These are phyloP conservation scores for Tricholoma terreum DNA, from an alignment of 768 basidiomycete species.

Conservation along the genomic window DNA sequence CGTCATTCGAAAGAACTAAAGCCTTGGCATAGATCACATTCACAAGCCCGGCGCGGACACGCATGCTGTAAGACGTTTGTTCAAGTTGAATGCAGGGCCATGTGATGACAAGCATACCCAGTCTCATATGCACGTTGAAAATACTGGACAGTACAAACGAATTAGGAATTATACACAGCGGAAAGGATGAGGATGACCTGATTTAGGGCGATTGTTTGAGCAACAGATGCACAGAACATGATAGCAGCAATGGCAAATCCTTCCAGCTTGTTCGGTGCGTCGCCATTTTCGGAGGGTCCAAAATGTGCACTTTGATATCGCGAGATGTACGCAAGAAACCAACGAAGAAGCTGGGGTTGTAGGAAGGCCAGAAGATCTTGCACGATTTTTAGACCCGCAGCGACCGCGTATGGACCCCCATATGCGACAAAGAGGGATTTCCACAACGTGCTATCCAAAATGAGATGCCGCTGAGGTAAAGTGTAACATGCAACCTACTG, in stretches of 20 bases:
- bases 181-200: slow-evolving; percentile 44
- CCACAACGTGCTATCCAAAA: slow-evolving; percentile 56
- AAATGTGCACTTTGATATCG: slow-evolving; percentile 59
- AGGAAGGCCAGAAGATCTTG: slow-evolving; percentile 82
- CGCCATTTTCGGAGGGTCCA: slow-evolving; percentile 19
- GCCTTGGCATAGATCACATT: slow-evolving; percentile 85
- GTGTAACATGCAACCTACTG: slow-evolving; percentile 44
- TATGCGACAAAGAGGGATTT: slow-evolving; percentile 74
- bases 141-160: slow-evolving; percentile 47
- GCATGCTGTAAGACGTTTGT: slow-evolving; percentile 53
- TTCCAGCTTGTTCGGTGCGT: slow-evolving; percentile 40
- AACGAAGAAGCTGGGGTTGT: slow-evolving; percentile 84
- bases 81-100: not conserved
- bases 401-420: slow-evolving; percentile 69
- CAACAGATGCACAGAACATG: slow-evolving; percentile 82
- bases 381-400: slow-evolving; percentile 62
- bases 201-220: slow-evolving; percentile 77
- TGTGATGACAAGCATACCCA: slow-evolving; percentile 33
- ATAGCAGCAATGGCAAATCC: slow-evolving; percentile 73
- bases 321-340: slow-evolving; percentile 79
- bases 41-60: slow-evolving; percentile 87
- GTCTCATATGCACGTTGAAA: slow-evolving; percentile 82
- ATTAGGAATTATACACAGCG: not conserved
- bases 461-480: not conserved
- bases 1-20: slow-evolving; percentile 81